phyloP scores from a whole-genome alignment of 140 eudicot genomes.

The Cichorium intybus region DNA sequence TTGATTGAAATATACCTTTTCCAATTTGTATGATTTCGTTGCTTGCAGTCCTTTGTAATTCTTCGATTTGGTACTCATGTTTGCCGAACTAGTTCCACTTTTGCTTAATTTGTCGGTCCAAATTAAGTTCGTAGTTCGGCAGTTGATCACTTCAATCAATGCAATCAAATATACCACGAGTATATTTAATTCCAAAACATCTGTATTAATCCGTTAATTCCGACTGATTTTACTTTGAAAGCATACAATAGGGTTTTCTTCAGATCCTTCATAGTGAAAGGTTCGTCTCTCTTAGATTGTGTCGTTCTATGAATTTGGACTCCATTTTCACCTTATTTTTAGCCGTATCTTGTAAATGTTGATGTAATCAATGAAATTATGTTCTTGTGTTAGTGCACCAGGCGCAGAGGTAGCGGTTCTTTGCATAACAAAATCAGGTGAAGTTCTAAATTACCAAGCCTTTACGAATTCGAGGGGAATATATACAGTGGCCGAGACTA shows the following conservation, averaged over 20 bases:
- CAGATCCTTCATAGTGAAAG: neutral
- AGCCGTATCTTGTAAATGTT: neutral
- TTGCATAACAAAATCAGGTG: conserved; percentile 97
- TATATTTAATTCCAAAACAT: neutral
- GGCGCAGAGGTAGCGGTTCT: conserved; percentile 99
- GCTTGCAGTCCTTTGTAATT: neutral
- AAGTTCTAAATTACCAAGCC: conserved; percentile 88
- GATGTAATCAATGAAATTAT: neutral
- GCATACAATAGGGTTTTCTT: conserved; percentile 1
- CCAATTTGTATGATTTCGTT: neutral
- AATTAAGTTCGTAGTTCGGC: neutral
- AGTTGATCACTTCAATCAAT: conserved; percentile 2
- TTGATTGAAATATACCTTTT: neutral
- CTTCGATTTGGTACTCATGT: neutral
- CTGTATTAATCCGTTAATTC: conserved; percentile 8
- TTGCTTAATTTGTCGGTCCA: conserved; percentile 22
- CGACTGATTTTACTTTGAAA: neutral
- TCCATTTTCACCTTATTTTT: neutral
- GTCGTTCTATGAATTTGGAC: conserved; percentile 2
- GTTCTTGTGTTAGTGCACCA: conserved; percentile 29
- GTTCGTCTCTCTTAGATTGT: neutral
- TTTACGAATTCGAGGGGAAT: conserved; percentile 84
- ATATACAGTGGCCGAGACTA: conserved; percentile 91
- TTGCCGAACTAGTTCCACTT: too few species aligned
- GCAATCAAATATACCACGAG: neutral